These are phyloP conservation scores for Hippophae rhamnoides DNA, from an alignment of 306 rosid species.

Conservation along the genomic window DNA sequence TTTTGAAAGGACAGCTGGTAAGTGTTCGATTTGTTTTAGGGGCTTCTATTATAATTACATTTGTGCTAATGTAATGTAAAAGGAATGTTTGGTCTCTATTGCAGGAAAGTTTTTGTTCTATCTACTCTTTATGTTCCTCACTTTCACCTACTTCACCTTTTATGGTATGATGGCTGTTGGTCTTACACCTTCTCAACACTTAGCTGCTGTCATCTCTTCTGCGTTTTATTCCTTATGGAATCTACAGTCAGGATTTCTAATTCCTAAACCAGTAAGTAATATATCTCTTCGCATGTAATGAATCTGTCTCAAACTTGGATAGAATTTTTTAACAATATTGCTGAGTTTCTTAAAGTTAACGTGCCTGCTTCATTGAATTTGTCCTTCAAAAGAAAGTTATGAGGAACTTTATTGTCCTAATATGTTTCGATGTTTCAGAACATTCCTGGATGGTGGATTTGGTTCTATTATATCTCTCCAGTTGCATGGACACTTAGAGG, in stretches of 20 bases:
- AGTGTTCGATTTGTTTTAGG: neutral
- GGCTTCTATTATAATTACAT: neutral
- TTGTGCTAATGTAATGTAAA: neutral
- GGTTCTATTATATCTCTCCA: conserved; percentile 87
- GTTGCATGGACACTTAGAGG: conserved; percentile 89
- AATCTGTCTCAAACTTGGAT: neutral
- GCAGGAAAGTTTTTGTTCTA: conserved; percentile 77
- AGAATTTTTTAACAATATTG: neutral
- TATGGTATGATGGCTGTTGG: conserved; percentile 97
- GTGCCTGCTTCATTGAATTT: neutral
- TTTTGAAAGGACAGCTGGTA: conserved; percentile 59
- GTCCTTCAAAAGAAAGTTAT: neutral
- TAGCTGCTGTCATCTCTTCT: conserved; percentile 82
- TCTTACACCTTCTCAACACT: conserved; percentile 65
- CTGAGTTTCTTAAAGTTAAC: too few relatives aligned
- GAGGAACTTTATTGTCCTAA: neutral
- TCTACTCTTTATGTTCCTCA: conserved; percentile 77
- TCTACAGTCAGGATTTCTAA: conserved; percentile 88
- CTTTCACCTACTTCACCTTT: conserved; percentile 89
- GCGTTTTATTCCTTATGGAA: conserved; percentile 95
- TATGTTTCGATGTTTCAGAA: conserved; percentile 24
- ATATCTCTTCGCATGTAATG: neutral
- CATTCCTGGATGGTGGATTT: conserved; percentile 85
- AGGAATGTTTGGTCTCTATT: conserved; percentile 4
- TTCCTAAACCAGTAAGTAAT: conserved; percentile 69